Percentiles rank a stretch among this genome's conserved stretches.
These are phyloP conservation scores for Rosa chinensis DNA, from an alignment of 306 rosid species.

Conservation along the genomic window DNA sequence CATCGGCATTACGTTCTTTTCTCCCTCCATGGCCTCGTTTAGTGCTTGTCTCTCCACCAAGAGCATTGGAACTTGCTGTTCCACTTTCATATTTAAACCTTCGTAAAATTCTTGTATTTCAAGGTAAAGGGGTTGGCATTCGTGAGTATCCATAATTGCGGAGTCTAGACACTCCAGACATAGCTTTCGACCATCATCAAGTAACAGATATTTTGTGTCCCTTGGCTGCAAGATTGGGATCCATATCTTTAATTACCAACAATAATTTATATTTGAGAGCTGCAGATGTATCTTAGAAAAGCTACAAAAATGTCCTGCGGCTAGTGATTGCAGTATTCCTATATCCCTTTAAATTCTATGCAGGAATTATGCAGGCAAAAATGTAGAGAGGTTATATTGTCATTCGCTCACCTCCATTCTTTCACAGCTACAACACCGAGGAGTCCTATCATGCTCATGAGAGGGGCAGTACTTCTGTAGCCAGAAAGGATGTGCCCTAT, in stretches of 20 bases:
- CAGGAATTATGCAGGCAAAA: background rate
- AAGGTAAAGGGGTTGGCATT: constrained; percentile 96
- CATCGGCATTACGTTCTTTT: constrained; percentile 60
- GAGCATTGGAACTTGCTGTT: constrained; percentile 98
- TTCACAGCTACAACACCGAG: constrained; percentile 99
- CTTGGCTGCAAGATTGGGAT: constrained; percentile 67
- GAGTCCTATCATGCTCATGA: constrained; percentile 90
- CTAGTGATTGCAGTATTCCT: background rate
- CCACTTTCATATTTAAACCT: constrained; percentile 93
- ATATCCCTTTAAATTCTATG: background rate
- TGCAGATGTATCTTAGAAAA: background rate
- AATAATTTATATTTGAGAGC: background rate
- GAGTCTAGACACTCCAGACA: constrained; percentile 98
- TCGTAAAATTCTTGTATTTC: constrained; percentile 96
- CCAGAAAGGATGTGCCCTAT: constrained; percentile 98
- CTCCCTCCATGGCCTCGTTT: constrained; percentile 99
- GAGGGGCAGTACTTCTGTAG: constrained; percentile 89
- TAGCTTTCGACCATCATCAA: constrained; percentile 92
- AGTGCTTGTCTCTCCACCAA: constrained; percentile 99
- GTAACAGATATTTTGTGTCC: constrained; percentile 75
- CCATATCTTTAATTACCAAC: constrained; percentile 27
- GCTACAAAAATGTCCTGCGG: background rate
- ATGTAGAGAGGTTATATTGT: constrained; percentile 2
- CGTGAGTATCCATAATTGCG: constrained; percentile 91
- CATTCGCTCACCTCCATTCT: constrained; percentile 88